These are phyloP conservation scores for Senna siamea DNA, from an alignment of 306 rosid genomes.

Conservation along the genomic window DNA sequence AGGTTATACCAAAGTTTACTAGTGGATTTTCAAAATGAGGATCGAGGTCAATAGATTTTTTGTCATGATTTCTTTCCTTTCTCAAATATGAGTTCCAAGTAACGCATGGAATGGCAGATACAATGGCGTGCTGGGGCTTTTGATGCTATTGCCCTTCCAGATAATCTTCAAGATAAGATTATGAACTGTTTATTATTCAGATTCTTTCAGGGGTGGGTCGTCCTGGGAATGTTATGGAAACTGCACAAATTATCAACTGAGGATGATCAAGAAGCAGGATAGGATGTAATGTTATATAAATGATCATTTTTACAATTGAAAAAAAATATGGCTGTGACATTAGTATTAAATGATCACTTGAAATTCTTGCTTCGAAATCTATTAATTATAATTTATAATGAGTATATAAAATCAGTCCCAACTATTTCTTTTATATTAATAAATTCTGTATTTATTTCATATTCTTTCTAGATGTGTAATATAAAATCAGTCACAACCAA, in stretches of 20 bases:
- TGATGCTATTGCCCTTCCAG: conserved; percentile 5
- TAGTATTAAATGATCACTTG: not conserved
- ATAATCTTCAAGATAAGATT: not conserved
- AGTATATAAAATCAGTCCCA: too few relatives aligned
- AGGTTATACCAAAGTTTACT: conserved; percentile 1
- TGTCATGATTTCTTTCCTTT: conserved; percentile 37
- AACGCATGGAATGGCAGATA: conserved; percentile 12
- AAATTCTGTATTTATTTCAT: too few relatives aligned
- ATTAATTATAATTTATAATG: not conserved
- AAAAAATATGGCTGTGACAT: not conserved
- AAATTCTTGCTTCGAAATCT: too few relatives aligned
- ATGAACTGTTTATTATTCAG: conserved; percentile 27
- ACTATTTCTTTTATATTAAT: too few relatives aligned
- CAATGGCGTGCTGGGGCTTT: not conserved
- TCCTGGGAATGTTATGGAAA: not conserved
- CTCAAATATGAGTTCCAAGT: conserved; percentile 3
- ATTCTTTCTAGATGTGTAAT: too few relatives aligned
- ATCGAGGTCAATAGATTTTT: conserved; percentile 27
- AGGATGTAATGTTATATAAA: not conserved
- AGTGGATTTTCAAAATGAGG: conserved; percentile 20
- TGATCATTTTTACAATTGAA: not conserved
- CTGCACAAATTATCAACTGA: not conserved
- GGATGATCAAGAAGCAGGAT: not conserved
- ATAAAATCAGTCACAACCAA: too few relatives aligned
- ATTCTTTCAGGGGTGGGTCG: conserved; percentile 22